Conservation (phyloP, 1,284 basidiomycete species). For the Pascua sp. region DNA sequence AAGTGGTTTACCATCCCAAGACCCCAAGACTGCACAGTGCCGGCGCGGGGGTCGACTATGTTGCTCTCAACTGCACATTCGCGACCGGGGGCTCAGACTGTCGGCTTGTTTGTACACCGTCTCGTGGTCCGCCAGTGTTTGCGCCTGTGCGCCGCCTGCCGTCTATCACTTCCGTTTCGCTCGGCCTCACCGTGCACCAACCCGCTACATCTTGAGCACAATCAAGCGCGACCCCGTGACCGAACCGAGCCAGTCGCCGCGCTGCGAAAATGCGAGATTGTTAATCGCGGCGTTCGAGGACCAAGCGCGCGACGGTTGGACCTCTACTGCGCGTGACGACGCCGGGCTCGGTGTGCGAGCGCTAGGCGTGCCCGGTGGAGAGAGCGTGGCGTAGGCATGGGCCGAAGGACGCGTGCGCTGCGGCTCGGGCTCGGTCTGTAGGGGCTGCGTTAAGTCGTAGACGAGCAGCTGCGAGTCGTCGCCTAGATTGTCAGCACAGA, state of each 20-base stretch:
- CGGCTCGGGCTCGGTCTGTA: constrained; percentile 25
- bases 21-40: too few species aligned
- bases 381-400: constrained; percentile 14
- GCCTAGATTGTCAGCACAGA: constrained; percentile 52
- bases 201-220: constrained; percentile 57
- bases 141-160: too few species aligned
- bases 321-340: constrained; percentile 44
- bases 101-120: too few species aligned
- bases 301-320: constrained; percentile 79
- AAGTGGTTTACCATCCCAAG: too few species aligned
- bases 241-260: constrained; percentile 85
- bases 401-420: constrained; percentile 6
- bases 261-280: constrained; percentile 69
- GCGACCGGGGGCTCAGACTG: too few species aligned
- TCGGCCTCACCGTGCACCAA: too few species aligned
- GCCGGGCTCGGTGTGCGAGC: constrained; percentile 58
- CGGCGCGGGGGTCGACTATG: too few species aligned
- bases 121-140: too few species aligned
- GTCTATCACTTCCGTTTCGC: too few species aligned
- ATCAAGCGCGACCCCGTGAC: constrained; percentile 78
- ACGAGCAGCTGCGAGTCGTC: constrained; percentile 87
- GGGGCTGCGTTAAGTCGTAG: constrained; percentile 66
- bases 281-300: constrained; percentile 74
- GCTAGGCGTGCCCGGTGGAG: constrained; percentile 55
- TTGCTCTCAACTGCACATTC: too few species aligned